Evolutionary conservation across 305 asterid genomes (phyloP).

Genomic region (Solanum aculeatissimum): DNA sequence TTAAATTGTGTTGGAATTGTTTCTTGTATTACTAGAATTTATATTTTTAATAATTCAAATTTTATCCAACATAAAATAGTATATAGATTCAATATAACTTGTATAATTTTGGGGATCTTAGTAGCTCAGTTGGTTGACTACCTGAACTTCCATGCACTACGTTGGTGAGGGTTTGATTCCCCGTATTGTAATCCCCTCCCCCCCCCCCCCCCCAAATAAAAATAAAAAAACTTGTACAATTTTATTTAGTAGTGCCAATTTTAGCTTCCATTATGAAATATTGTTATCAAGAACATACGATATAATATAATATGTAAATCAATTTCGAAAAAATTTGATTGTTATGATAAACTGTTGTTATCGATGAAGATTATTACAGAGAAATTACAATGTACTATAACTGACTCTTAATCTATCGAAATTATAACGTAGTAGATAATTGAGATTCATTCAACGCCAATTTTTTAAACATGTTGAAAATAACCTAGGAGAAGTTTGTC

Average conservation of each 20-base stretch:
- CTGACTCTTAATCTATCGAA: not conserved
- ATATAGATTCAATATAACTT: not conserved
- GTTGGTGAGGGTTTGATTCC: no score
- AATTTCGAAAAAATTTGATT: not conserved
- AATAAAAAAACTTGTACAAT: no score
- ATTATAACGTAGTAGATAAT: not conserved
- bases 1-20: not conserved
- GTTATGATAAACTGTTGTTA: not conserved
- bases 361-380: no score
- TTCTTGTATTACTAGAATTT: not conserved
- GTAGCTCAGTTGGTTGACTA: no score
- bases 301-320: not conserved
- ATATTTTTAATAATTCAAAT: not conserved
- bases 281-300: not conserved
- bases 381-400: not conserved
- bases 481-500: not conserved
- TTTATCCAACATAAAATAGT: not conserved
- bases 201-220: no score
- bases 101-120: no score
- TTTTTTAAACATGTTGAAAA: not conserved
- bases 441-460: not conserved
- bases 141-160: no score
- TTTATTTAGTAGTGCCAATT: no score
- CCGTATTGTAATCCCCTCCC: no score
- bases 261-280: not conserved